Base-by-base conservation (phyloP, 2,329 filamentous ascomycete genomes). In the Alternaria ethzedia region DNA sequence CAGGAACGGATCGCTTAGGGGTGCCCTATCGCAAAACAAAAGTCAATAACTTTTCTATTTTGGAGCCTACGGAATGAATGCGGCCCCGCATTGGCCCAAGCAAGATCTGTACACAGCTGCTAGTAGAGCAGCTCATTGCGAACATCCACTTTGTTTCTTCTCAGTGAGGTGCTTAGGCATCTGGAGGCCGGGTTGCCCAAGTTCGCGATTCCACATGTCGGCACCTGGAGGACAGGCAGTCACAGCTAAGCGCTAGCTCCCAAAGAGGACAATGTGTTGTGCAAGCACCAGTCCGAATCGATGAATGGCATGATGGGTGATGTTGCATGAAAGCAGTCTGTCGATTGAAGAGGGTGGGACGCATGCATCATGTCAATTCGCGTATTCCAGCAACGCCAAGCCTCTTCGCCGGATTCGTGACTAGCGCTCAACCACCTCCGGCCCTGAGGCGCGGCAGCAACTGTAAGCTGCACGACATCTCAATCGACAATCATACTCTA, bases 1-100 rank as follows among this genome's bases (percentile, higher is more conserved):
- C 61, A 60, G 57, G 66, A 70, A 61, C 68, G 63, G 66, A 61
- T 63, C 63, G 61, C 44, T 54, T 60, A 54, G 52, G 57, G 54
- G 52, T 63, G 54, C 59, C 56, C 51, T 51, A 54, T 47, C 36
- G 54, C n/a, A 50, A 61, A 62, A 78, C 74, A 77, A 78, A 78
- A 75, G 61, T 52, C 51, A 64, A 55, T 47, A 59, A 55, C 47
- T 46, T 20, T 43, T 36, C 12, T 45, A 45, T 44, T 54, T 59
- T 56, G 9, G 32, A 47, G 56, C 58, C 49, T 57, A 54, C 45
- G 52, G 15, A 23, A 57, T 44, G 61, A 21, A 56, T 21, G 50
- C 57, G 41, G 50, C 43, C 28, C 28, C 43, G 50, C 26, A n/a
- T 46, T 23, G 26, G 21, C 21, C 44, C 55, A 25, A 54, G 23